Base-by-base conservation (phyloP, 805 yeast genomes). In the Helenozyma baotianmanensis region DNA sequence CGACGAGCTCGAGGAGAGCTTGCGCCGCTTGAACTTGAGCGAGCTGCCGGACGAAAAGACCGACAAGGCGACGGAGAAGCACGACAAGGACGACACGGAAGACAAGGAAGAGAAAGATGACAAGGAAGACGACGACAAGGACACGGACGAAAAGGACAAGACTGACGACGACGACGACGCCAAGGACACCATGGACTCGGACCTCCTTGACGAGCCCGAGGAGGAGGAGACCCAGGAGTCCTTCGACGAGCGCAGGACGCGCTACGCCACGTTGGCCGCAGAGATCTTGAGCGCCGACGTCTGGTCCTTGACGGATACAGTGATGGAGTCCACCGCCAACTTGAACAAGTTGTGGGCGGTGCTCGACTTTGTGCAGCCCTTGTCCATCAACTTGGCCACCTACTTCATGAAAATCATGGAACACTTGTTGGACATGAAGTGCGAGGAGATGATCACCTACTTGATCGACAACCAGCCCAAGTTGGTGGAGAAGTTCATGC, bases 251-350 rank as follows among this genome's bases (percentile, higher is more conserved):
- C 50, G 49, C 11, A 49, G 57, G 11, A 53, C 56, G 5, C 53
- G 70, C 9, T 55, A 54, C 36, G 69, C 70, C 19, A 54, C 70
- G 6, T 48, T 65, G 24, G 88, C 96, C 5, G 86, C 96, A 2
- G 97, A 92, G 54, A 81, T 92, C 26, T 66, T 92, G 29, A 77
- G 90, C 25, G 86, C 92, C 4, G 97, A 90, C 52, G 89, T 88
- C 7, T 90, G 97, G 96, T 82, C 94, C 2, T 68, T 92, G 23
- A 83, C 96, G 2, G 95, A 89, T 46, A 80, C 95, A 1, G 80
- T 92, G 35, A 80, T 90, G 80, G 89, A 84, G 45, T 76, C 79
- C 39, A 65, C 74, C 4, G 72, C 68, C 14, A 67, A 85, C 23
- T 60, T 92, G 49, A 74, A 75, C 33, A 76, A 72, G 49, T 60